Percentiles rank a stretch among this genome's conserved stretches.
These are phyloP conservation scores for barley (Hordeum vulgare) DNA, from an alignment of 176 grass and related monocot genomes.

Conservation along the genomic window MorexV3_pseudomolecules_assembly NC_058518.1:309608297-309608796, in stretches of 20 bases:
- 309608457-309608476: conserved; percentile 68
- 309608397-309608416: conserved; percentile 98
- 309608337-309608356: conserved; percentile 95
- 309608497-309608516: conserved; percentile 94
- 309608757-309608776: conserved; percentile 89
- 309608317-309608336: conserved; percentile 4
- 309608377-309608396: conserved; percentile 98
- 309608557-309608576: conserved; percentile 61
- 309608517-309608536: conserved; percentile 91
- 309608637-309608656: conserved; percentile 95
- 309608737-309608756: conserved; percentile 93
- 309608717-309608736: conserved; percentile 90
- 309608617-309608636: conserved; percentile 88
- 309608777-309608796: conserved; percentile 92
- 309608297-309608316: not conserved
- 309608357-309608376: conserved; percentile 99
- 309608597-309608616: conserved; percentile 92
- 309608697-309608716: conserved; percentile 89
- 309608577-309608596: conserved; percentile 81
- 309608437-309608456: conserved; percentile 99
- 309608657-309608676: conserved; percentile 93
- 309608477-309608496: conserved; percentile 92
- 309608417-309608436: conserved; percentile 88
- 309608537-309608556: conserved; percentile 82
- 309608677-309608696: conserved; percentile 96